Evolutionary conservation across 148 eudicot species (phyloP), one percentile per base, ranked within the genome.

Genomic region (Bassia scoparia): DNA sequence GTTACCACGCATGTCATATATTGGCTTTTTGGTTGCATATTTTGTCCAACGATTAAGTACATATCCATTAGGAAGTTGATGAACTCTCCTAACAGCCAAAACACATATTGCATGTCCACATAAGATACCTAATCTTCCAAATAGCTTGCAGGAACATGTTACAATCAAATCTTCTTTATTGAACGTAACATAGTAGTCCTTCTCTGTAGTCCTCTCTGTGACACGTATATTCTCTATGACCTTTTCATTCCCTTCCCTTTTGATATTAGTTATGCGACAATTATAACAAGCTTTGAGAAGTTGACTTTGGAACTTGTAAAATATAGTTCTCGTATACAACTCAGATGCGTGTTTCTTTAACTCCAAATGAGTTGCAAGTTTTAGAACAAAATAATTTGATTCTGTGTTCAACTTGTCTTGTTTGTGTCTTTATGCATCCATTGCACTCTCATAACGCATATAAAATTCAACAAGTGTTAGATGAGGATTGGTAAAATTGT

Each of bases 401-500:
- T 48, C 11, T 10, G 13, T 7, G 49, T 68, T 68, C 2, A 68
- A 11, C 58, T 27, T 26, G 1, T 13, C 18, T 27, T 46, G 58
- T 13, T 46, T 48, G 23, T 68, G 26, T 20, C 71, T 68, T 18
- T 68, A 58, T 1, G 71, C n/a, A 30, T 68, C 58, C 71, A 68
- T 68, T 7, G 56, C 71, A 68, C 71, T 68, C 24, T 68, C 71
- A 49, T 26, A 49, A 11, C 58, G 37, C 35, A 68, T 26, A 12
- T 16, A 68, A 9, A 68, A 68, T 12, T 68, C 71, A 46, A 68
- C 71, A 6, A 68, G 23, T 5, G 37, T 46, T 7, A 68, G n/a
- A 27, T 67, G 30, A 1, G 50, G 69, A 44, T 67, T 67, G 5
- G 33, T 23, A 11, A 67, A 43, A 21, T 67, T 38, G 33, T 16